These are phyloP conservation scores for Fomitopsis pulvina DNA, from an alignment of 768 basidiomycete species.

Conservation along the genomic window DNA sequence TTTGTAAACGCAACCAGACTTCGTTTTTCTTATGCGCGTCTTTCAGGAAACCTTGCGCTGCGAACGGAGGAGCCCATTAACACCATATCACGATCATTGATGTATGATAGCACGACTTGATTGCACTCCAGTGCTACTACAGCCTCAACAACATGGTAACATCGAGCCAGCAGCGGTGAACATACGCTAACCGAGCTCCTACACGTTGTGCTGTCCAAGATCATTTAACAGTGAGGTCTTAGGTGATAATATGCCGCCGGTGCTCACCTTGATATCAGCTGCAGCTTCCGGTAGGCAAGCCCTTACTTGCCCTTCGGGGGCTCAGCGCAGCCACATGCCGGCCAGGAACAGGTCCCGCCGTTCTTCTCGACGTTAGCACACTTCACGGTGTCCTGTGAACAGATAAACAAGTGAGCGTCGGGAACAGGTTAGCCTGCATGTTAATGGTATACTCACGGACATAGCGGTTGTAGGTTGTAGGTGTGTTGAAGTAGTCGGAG, in stretches of 20 bases:
- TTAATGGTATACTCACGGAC: not conserved
- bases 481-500: too few relatives aligned
- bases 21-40: too few relatives aligned
- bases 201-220: not conserved
- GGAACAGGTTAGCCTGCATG: not conserved
- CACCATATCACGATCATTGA: too few relatives aligned
- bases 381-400: conserved; percentile 1
- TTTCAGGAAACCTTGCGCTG: too few relatives aligned
- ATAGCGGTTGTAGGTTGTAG: conserved; percentile 1
- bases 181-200: not conserved
- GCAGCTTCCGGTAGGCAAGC: not conserved
- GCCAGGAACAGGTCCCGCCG: conserved; percentile 1
- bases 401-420: not conserved
- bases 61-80: too few relatives aligned
- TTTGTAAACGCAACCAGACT: too few relatives aligned
- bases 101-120: too few relatives aligned
- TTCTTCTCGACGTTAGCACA: conserved; percentile 2
- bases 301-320: conserved; percentile 3
- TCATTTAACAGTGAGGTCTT: not conserved
- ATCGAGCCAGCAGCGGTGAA: not conserved
- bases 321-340: conserved; percentile 2
- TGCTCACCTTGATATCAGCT: not conserved
- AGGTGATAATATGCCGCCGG: not conserved
- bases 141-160: not conserved
- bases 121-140: not conserved